A percentile compares a stretch with the other conserved stretches of the same genome.
phyloP scores from a whole-genome alignment of 768 basidiomycete genomes.

The Candolleomyces eurysporus region DNA sequence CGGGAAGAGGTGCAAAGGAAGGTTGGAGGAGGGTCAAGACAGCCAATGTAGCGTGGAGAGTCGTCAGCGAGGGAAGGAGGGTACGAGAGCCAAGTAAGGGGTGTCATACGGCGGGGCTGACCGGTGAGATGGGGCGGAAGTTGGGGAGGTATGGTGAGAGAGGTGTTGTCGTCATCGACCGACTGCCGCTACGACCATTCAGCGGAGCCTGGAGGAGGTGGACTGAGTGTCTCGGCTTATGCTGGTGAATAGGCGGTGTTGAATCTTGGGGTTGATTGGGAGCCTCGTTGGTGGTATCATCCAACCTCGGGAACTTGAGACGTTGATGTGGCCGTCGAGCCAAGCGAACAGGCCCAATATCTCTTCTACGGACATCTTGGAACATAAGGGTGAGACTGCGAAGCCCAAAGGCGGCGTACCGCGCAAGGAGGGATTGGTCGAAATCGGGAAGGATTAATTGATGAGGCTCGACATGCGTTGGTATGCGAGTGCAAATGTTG shows the following conservation, averaged over 20 bases:
- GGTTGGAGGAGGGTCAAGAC: conserved; percentile 25
- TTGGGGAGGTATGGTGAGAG: conserved; percentile 13
- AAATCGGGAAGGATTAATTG: conserved; percentile 41
- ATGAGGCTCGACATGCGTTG: conserved; percentile 20
- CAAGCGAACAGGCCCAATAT: conserved; percentile 34
- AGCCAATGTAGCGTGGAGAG: conserved; percentile 35
- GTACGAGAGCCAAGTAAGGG: conserved; percentile 26
- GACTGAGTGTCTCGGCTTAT: background rate
- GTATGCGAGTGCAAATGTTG: conserved; percentile 42
- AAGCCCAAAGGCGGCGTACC: conserved; percentile 38
- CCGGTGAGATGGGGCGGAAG: conserved; percentile 8
- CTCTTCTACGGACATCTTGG: conserved; percentile 30
- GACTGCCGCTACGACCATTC: background rate
- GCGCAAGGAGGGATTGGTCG: conserved; percentile 41
- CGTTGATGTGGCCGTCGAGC: conserved; percentile 44
- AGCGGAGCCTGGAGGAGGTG: background rate
- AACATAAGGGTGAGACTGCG: conserved; percentile 36
- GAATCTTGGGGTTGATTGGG: background rate
- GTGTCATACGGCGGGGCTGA: conserved; percentile 9
- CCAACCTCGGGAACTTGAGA: conserved; percentile 42
- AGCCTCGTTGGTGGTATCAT: conserved; percentile 20
- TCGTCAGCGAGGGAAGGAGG: conserved; percentile 39
- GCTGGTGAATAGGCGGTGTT: background rate
- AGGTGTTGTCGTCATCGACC: background rate
- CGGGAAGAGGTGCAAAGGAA: background rate